Evolutionary conservation across 73 alveolate genomes (phyloP).

Genomic region (Paraurostyla sp.): DNA sequence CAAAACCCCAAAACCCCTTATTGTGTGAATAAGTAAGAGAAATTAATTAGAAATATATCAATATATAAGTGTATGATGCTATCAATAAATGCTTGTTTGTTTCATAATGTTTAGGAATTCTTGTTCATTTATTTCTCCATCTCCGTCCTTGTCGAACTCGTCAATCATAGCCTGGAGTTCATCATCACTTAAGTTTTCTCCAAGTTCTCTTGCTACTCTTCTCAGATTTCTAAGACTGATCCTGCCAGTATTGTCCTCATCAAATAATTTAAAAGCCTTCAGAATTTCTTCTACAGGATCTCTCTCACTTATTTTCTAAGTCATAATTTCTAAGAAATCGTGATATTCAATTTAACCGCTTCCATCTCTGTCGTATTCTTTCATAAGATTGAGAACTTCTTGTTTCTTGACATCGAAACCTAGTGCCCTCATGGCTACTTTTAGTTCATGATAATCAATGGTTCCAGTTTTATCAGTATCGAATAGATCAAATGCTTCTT

Average conservation of each 20-base stretch:
- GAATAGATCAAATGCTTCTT: constrained; percentile 98
- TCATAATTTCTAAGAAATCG: constrained; percentile 93
- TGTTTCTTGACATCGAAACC: constrained; percentile 94
- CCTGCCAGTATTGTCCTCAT: constrained; percentile 97
- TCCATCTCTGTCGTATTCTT: constrained; percentile 90
- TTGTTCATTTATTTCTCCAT: constrained; percentile 94
- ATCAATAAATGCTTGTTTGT: constrained; percentile 96
- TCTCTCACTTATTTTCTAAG: constrained; percentile 92
- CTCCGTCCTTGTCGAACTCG: constrained; percentile 96
- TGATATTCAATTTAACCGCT: constrained; percentile 89
- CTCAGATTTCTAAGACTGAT: constrained; percentile 94
- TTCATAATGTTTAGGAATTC: constrained; percentile 99
- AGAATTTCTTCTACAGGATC: constrained; percentile 97
- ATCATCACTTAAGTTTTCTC: constrained; percentile 98
- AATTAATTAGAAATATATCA: too few species aligned
- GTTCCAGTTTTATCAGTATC: constrained; percentile 98
- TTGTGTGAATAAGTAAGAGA: too few species aligned
- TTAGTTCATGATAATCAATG: constrained; percentile 99
- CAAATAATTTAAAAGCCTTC: constrained; percentile 97
- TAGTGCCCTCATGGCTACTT: constrained; percentile 95
- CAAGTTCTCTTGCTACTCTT: constrained; percentile 99
- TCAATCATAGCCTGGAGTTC: constrained; percentile 99
- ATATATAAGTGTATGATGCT: too few species aligned
- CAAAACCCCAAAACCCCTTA: too few species aligned
- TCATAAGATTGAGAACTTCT: constrained; percentile 92